Conservation (phyloP, 768 basidiomycete genomes). For the Termitomyces sp. region DNA sequence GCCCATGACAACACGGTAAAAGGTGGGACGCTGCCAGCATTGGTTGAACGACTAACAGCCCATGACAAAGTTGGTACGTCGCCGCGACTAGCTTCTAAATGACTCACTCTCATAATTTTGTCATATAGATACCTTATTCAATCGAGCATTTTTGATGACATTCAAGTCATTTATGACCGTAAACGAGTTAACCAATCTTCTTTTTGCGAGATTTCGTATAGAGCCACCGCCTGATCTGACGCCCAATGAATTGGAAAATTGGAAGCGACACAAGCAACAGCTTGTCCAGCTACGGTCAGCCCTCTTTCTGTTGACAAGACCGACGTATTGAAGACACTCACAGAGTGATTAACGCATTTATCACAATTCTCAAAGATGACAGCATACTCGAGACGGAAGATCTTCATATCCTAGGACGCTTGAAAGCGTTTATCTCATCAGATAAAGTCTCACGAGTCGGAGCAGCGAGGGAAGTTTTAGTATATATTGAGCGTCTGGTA, state of each 20-base stretch:
- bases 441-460: conserved; percentile 58
- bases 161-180: conserved; percentile 91
- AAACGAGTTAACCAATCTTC: conserved; percentile 74
- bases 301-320: not conserved
- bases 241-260: conserved; percentile 60
- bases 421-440: conserved; percentile 71
- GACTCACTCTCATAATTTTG: not conserved
- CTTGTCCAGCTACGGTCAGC: conserved; percentile 82
- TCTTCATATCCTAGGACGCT: conserved; percentile 67
- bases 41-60: conserved; percentile 86
- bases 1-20: conserved; percentile 80
- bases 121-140: conserved; percentile 55
- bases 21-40: conserved; percentile 79
- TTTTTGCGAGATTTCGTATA: conserved; percentile 76
- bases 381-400: conserved; percentile 86
- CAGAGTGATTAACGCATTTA: conserved; percentile 90
- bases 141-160: conserved; percentile 89
- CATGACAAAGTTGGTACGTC: conserved; percentile 80
- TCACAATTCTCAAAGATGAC: conserved; percentile 81
- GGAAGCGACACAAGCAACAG: conserved; percentile 82
- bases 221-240: conserved; percentile 64
- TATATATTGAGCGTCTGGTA: conserved; percentile 76
- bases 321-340: not conserved
- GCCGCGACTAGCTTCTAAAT: not conserved
- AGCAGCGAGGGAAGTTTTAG: conserved; percentile 69